These are phyloP conservation scores for Colletotrichum higginsianum DNA, from an alignment of 2,329 filamentous ascomycete genomes.

Conservation along the genomic window DNA sequence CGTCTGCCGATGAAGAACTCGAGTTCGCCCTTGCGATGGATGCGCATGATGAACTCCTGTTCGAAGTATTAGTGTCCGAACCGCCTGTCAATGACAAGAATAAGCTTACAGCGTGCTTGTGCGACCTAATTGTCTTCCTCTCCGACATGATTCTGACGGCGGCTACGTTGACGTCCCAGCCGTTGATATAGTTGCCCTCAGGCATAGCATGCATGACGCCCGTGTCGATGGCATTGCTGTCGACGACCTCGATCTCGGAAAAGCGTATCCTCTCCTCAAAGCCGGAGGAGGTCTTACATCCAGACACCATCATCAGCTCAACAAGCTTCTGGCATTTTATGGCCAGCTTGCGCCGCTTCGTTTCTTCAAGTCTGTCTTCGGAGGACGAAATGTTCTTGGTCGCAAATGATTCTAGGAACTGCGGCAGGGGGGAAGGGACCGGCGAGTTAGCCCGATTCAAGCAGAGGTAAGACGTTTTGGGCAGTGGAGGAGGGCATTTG, in stretches of 20 bases:
- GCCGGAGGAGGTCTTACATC: slow-evolving; percentile 93
- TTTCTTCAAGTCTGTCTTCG: slow-evolving; percentile 95
- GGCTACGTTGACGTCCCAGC: slow-evolving; percentile 97
- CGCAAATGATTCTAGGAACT: slow-evolving; percentile 98
- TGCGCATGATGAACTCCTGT: slow-evolving; percentile 89
- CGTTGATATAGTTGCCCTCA: slow-evolving; percentile 92
- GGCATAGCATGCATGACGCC: slow-evolving; percentile 90
- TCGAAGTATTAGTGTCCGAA: neutral
- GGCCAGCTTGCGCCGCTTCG: slow-evolving; percentile 92
- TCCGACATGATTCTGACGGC: slow-evolving; percentile 85
- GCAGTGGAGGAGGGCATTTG: slow-evolving; percentile 2
- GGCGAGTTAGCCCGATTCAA: slow-evolving; percentile 30
- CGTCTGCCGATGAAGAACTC: slow-evolving; percentile 87
- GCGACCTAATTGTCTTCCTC: slow-evolving; percentile 89
- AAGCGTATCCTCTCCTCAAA: slow-evolving; percentile 98
- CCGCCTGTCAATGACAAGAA: slow-evolving; percentile 37
- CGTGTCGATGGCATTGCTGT: slow-evolving; percentile 91
- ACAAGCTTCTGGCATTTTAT: slow-evolving; percentile 95
- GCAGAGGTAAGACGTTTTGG: slow-evolving; percentile 5
- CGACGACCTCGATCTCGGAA: slow-evolving; percentile 96
- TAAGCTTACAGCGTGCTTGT: slow-evolving; percentile 88
- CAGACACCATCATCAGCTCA: slow-evolving; percentile 99
- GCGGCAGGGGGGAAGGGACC: slow-evolving; percentile 30
- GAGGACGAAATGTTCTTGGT: slow-evolving; percentile 98
- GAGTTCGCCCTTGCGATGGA: slow-evolving; percentile 81